Conservation (phyloP, 2,329 filamentous ascomycete genomes). For the Calonectria pseudoturangicola region DNA sequence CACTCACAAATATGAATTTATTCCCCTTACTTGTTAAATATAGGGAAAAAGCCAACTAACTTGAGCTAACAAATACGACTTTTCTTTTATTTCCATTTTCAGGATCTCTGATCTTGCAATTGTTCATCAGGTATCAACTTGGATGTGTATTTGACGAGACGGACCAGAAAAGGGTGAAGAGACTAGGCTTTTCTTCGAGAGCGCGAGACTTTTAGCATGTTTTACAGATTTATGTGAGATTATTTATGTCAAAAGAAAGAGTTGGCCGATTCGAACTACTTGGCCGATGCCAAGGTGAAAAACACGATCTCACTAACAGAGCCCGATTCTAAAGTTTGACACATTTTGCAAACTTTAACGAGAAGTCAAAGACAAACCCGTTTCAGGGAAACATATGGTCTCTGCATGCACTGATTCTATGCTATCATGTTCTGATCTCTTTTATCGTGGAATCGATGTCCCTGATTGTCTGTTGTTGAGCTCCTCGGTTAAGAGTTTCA, state of each 20-base stretch:
- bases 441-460: too few relatives aligned
- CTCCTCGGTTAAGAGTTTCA: too few relatives aligned
- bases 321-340: not conserved
- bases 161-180: conserved; percentile 16
- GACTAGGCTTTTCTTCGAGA: conserved; percentile 36
- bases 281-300: conserved; percentile 23
- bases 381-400: not conserved
- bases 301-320: not conserved
- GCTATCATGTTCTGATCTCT: too few relatives aligned
- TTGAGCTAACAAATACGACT: not conserved
- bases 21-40: not conserved
- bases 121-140: conserved; percentile 11
- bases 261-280: conserved; percentile 17
- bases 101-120: conserved; percentile 3
- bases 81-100: conserved; percentile 15
- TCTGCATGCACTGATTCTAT: not conserved
- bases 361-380: not conserved
- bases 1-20: not conserved
- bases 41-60: too few relatives aligned
- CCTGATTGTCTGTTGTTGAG: too few relatives aligned
- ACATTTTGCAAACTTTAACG: too few relatives aligned
- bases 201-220: not conserved
- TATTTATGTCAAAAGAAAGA: conserved; percentile 31
- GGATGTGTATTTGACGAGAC: conserved; percentile 32
- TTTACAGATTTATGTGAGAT: conserved; percentile 9